These are phyloP conservation scores for Thelonectria discophora DNA, from an alignment of 2,329 filamentous ascomycete genomes.

Conservation along the genomic window DNA sequence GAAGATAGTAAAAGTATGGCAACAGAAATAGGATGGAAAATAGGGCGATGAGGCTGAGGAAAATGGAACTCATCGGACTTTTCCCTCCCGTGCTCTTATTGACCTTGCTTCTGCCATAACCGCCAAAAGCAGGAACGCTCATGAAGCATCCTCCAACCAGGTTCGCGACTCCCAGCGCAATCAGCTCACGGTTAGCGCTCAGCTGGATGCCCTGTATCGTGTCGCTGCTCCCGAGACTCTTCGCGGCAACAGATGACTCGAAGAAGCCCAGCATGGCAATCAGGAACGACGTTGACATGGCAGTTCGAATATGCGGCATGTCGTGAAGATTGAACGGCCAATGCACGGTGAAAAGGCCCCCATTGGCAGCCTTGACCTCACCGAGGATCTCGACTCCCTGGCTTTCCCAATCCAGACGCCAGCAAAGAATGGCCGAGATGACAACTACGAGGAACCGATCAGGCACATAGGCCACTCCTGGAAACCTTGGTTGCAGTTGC, in stretches of 20 bases:
- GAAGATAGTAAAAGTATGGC: conserved; percentile 93
- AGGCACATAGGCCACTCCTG: conserved; percentile 85
- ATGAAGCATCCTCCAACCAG: conserved; percentile 92
- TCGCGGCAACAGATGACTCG: conserved; percentile 94
- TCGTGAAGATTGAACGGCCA: conserved; percentile 84
- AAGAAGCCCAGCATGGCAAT: conserved; percentile 98
- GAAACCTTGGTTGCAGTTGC: conserved; percentile 79
- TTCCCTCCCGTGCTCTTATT: conserved; percentile 91
- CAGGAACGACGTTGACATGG: conserved; percentile 90
- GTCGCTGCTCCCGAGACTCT: conserved; percentile 78
- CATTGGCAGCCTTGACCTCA: conserved; percentile 76
- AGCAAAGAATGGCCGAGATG: conserved; percentile 81
- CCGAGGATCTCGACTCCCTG: conserved; percentile 86
- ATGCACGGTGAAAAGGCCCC: conserved; percentile 79
- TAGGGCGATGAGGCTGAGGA: conserved; percentile 84
- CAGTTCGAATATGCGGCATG: conserved; percentile 83
- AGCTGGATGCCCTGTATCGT: conserved; percentile 82
- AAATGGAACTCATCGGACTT: conserved; percentile 92
- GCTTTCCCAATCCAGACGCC: conserved; percentile 78
- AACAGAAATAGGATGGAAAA: conserved; percentile 83
- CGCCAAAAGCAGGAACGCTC: conserved; percentile 92
- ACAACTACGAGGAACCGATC: conserved; percentile 93
- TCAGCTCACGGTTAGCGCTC: conserved; percentile 91
- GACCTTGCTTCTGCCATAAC: conserved; percentile 95
- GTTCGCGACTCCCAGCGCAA: conserved; percentile 90